Evolutionary conservation across 768 basidiomycete species (phyloP), one percentile per base, ranked within the genome.

Genomic region (Termitomyces sp.): DNA sequence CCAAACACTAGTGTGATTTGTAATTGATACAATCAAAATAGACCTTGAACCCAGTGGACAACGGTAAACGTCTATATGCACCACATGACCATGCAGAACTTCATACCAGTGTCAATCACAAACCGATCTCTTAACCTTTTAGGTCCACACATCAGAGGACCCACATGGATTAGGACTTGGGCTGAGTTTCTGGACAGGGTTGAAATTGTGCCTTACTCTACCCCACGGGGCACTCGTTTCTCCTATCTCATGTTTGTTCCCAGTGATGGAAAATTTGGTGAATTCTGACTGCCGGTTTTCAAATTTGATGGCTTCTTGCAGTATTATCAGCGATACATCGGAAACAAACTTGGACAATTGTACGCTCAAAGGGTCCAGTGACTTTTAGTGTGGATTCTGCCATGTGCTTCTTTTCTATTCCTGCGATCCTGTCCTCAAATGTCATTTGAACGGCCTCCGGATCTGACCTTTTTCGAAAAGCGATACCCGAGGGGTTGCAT

Each of bases 321-420:
- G 32, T 9, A 13, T 14, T 30, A 45, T 36, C 36, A 36, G 18
- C 12, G 40, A 20, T 33, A 48, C 18, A 30, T 48, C 28, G 28
- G 49, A n/a, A n/a, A 24, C 22, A 24, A 24, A 51, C 50, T 28
- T 12, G 33, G 30, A 13, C 20, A 24, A 30, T 49, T 33, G 58
- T n/a, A 36, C 51, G 53, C 50, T 55, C 48, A 28, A 57, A 58
- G 56, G 61, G 57, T 57, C 60, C 53, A 62, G 55, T 69, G 68
- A 61, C 63, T 58, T 57, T 5, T 1, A 38, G 65, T 61, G 56
- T 58, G 49, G 53, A 51, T 58, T 40, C 58, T 46, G 51, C 65
- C 69, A 70, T 67, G 67, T 66, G 65, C 66, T 64, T 51, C 59
- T 66, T 65, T 64, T 64, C 22, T 65, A 44, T 61, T 62, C 52